Base-by-base conservation (phyloP, 1,139 yeast genomes). In the Suhomyces coccinellae region DNA sequence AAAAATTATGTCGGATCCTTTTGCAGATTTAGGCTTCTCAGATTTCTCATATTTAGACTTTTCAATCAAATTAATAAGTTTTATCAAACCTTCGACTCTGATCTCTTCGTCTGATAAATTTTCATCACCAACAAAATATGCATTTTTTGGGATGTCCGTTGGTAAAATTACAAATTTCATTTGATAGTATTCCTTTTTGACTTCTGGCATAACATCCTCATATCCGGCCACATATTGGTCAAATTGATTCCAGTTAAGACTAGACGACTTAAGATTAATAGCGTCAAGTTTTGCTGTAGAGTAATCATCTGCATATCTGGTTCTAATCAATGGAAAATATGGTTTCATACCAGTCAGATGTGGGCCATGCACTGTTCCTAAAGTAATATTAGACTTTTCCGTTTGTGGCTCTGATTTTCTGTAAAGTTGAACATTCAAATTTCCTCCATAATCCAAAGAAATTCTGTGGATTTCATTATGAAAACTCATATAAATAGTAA, bases 181-280 rank as follows among this genome's bases (percentile, higher is more conserved):
- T 46, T 85, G 73, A 61, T 76, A 77, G 48, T 83, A 86, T 40
- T 79, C 77, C 46, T 77, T 78, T 42, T 78, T 73, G n/a, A 75
- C 77, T 33, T 80, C 74, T 22, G 79, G 76, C 56, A 77, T 69
- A 1, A 82, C 79, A 56, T 88, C 96, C 32, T 85, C 90, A 62
- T 85, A 88, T 0, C 99, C 99, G 1, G 98, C 97, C 20, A 93
- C 65, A 22, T 81, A 77, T 59, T 90, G 97, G 66, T 95, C 99
- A 50, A 90, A 75, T 51, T 85, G 86, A 56, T 91, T 91, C 99
- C 99, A 95, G 52, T 91, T 90, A 51, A 82, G 79, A 14, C 74
- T 71, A 36, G 79, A 67, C 1, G 87, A 77, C 37, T 72, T 71
- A 4, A 71, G 73, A 44, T 78, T 77, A 15, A 80, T 68, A 4